Evolutionary conservation across 192 early-diverging fungal species (phyloP), one percentile per base, ranked within the genome.

Genomic region (Geranomyces michiganensis): DNA sequence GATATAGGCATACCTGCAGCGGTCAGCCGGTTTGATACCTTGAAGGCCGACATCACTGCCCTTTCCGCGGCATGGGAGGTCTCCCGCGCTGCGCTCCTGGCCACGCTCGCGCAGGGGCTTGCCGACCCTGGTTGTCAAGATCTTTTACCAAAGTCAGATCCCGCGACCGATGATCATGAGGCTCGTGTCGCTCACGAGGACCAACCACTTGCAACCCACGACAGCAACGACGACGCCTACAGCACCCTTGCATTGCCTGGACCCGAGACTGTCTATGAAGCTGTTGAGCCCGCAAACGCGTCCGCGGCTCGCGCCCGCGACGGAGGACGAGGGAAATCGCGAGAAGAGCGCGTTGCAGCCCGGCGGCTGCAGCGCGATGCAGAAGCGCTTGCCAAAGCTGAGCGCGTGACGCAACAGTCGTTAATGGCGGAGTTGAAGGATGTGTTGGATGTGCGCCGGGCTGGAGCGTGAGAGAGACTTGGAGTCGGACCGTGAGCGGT

Each of bases 401-500:
- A 64, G n/a, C 62, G 62, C n/a, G 5, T 45, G 15, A 29, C n/a
- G 15, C 62, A 64, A 21, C 33, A 41, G n/a, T 43, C 62, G 44
- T 29, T 64, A 5, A 45, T 64, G 44, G 14, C 21, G 5, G 62
- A 64, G 62, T 21, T 64, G 41, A 64, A 64, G 44, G 41, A 41
- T 10, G 62, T 64, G 15, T 21, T 64, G 29, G 21, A 60, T 19
- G 15, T 60, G 6, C 58, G 58, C 58, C 19, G 24, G 51, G 51
- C n/a, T 53, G 51, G 36, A 10, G 5, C 36, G 10, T 41, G 36
- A 41, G 36, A n/a, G 36, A 41, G 10, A 41, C 36, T 41, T 41
- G 36, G 3, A 41, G n/a, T n/a, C n/a, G n/a, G n/a, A n/a, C n/a
- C n/a, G n/a, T n/a, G n/a, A n/a, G n/a, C n/a, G n/a, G n/a, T n/a